phyloP scores from a whole-genome alignment of 805 yeast species.

The Saturnispora sanitii region DNA sequence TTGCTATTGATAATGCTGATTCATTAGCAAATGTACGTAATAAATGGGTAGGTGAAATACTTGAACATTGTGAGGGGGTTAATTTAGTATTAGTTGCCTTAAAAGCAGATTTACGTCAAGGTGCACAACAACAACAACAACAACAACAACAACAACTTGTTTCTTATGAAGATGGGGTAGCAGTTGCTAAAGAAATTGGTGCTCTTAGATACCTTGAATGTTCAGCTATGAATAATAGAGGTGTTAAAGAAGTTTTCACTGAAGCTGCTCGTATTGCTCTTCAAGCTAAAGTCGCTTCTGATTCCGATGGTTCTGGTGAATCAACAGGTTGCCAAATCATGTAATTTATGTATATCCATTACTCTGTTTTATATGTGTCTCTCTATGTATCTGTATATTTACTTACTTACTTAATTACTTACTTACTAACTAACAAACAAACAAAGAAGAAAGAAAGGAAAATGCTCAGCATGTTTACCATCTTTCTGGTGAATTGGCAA shows the following conservation, averaged over 20 bases:
- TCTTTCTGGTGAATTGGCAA: not conserved
- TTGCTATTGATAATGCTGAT: constrained; percentile 87
- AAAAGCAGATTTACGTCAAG: constrained; percentile 82
- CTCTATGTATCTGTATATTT: no score
- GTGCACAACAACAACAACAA: constrained; percentile 32
- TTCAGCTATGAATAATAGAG: constrained; percentile 91
- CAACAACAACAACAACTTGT: constrained; percentile 44
- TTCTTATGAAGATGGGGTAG: constrained; percentile 86
- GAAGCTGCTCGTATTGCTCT: constrained; percentile 97
- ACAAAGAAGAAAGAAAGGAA: no score
- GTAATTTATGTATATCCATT: no score
- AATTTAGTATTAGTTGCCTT: constrained; percentile 87
- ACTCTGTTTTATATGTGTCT: no score
- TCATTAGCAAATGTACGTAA: constrained; percentile 90
- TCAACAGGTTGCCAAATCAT: constrained; percentile 3
- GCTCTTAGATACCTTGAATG: constrained; percentile 94
- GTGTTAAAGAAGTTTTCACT: constrained; percentile 98
- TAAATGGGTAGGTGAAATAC: constrained; percentile 95
- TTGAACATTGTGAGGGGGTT: constrained; percentile 96
- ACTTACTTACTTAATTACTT: no score
- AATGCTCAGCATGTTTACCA: no score
- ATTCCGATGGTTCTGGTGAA: constrained; percentile 30
- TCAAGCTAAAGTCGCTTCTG: constrained; percentile 51
- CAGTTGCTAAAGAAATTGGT: constrained; percentile 86
- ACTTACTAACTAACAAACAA: no score